Base-by-base conservation (phyloP, 2,329 filamentous ascomycete species). In the Fonsecaea multimorphosa region DNA sequence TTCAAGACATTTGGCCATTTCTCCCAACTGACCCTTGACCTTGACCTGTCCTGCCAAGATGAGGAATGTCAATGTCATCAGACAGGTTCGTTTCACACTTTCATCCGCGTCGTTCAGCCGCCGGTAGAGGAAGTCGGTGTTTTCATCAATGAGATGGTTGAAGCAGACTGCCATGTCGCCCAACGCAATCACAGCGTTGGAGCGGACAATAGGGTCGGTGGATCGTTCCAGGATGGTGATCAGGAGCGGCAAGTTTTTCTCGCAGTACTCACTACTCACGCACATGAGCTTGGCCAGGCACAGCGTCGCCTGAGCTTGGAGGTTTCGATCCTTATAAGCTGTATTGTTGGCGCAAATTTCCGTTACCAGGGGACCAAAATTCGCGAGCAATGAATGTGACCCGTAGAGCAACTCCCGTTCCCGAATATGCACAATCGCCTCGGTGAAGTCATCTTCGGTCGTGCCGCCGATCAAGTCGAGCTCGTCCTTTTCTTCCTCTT, bases 131-230 rank as follows among this genome's bases (percentile, higher is more conserved):
- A 98, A 99, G 76, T 99, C 95, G 0, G 95, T 99, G 78, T 99
- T 98, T 80, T 99, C 96, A 75, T 99, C 96, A 72, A 99, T 97
- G 57, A 99, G 86, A 75, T 99, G 95, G 76, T 99, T 99, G 85
- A 99, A 99, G 85, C 93, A 97, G 24, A 99, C 95, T 0, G 96
- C 96, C 95, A 99, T 99, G 76, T 99, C 95, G 44, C 95, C 95
- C 0, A 99, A 87, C 0, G 95, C 94, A 72, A 99, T 96, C 19
- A 99, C 96, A 9, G 96, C 92, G 75, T 99, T 99, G 73, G 92
- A 96, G 58, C 95, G 89, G 44, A 96, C 94, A 19, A 93, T 96
- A 1, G 96, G 91, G 73, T 97, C 92, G 34, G 92, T 87, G 1
- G 93, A 97, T 32, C 93, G 89, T 80, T 99, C 95, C 83, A 99